Evolutionary conservation across 2,329 filamentous ascomycete genomes (phyloP), one percentile per base, ranked within the genome.

Genomic region (Pestalotiopsis sp.): DNA sequence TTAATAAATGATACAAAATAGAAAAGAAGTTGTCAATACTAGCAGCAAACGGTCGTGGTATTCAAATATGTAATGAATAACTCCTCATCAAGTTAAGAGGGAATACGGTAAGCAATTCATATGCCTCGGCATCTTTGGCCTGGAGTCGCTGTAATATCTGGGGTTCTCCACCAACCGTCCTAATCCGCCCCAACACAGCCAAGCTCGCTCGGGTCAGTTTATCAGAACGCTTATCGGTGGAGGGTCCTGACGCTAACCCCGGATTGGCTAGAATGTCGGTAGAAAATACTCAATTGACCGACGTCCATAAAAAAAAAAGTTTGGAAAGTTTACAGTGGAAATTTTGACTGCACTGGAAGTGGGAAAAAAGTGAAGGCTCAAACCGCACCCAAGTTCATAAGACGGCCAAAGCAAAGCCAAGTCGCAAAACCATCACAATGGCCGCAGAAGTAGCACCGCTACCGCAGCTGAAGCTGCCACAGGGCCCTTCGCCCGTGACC

Each of bases 391-490:
- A 52, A 52, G 3, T 52, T 63, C 39, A 22, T 14, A 13, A 63
- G 38, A 48, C 60, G 60, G 60, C 60, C 39, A 11, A 24, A 10
- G 62, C 26, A 38, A 44, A 30, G 55, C 55, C 38, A n/a, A n/a
- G 38, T 55, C 38, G 40, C 38, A 52, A 66, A 40, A 56, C 56
- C 22, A 40, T 7, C 71, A 77, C 71, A 78, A 97, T 97, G 94
- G 94, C 94, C 74, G 92, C 94, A 76, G 91, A 94, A 83, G 92
- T 97, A 75, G 88, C 89, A 79, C 92, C 92, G 69, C 84, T 97
- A 72, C 90, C 90, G 79, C 91, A 91, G 79, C 84, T 97, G 77
- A 97, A 94, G 85, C 88, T 97, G 77, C 90, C 95, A 67, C 88
- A 92, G 71, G 93, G 93, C 64, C 94, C 94, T 67, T 91, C 92